Percentiles rank a stretch among this genome's conserved stretches.
These are phyloP conservation scores for Schizopora paradoxa DNA, from an alignment of 1,284 basidiomycete species.

Conservation along the genomic window DNA sequence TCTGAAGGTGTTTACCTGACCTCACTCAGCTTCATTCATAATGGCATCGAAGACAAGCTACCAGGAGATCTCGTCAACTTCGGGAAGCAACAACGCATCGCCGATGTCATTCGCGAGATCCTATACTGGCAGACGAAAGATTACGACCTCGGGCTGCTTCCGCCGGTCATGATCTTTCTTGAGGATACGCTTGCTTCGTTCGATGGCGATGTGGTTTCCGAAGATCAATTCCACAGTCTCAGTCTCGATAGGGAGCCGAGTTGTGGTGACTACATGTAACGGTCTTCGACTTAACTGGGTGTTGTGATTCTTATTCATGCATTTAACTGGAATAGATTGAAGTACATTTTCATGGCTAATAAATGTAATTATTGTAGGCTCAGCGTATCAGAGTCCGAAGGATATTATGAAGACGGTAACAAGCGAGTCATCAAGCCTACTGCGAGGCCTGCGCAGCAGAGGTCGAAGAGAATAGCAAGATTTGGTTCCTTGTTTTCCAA, in stretches of 20 bases:
- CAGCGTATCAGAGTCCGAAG: no score
- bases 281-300: no score
- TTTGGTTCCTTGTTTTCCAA: no score
- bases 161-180: slow-evolving; percentile 68
- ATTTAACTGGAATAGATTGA: no score
- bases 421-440: no score
- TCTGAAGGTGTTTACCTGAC: slow-evolving; percentile 88
- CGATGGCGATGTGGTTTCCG: slow-evolving; percentile 52
- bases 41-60: slow-evolving; percentile 89
- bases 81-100: slow-evolving; percentile 87
- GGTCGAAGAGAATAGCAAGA: no score
- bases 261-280: no score
- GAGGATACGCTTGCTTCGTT: slow-evolving; percentile 70
- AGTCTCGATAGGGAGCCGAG: slow-evolving; percentile 80
- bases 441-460: no score
- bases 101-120: slow-evolving; percentile 93
- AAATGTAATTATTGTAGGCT: no score
- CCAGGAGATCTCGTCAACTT: slow-evolving; percentile 88
- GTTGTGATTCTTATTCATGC: no score
- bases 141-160: slow-evolving; percentile 77
- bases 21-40: slow-evolving; percentile 93
- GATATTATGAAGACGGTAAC: no score
- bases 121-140: slow-evolving; percentile 90
- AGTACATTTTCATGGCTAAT: no score
- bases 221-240: slow-evolving; percentile 77